Conservation (phyloP, 2,329 filamentous ascomycete genomes). For the Xylaria sp. region DNA sequence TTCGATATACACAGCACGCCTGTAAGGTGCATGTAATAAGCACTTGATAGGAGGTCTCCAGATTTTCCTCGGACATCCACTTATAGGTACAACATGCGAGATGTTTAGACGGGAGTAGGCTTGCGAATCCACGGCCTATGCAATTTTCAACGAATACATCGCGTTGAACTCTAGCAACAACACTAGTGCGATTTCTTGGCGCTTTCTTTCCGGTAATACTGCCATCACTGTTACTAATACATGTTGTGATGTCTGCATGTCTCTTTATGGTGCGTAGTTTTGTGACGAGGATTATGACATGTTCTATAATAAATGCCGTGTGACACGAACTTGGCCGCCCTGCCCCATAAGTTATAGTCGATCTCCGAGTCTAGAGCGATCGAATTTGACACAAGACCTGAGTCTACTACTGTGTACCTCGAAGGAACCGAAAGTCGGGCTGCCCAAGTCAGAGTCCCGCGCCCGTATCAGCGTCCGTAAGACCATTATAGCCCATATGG, state of each 20-base stretch:
- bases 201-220: not conserved
- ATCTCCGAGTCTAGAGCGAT: conserved; percentile 37
- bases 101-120: not conserved
- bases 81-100: conserved; percentile 11
- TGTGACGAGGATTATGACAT: conserved; percentile 8
- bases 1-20: not conserved
- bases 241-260: conserved; percentile 15
- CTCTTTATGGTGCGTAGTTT: conserved; percentile 14
- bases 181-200: not conserved
- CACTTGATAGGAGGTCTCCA: conserved; percentile 29
- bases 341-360: conserved; percentile 29
- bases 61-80: conserved; percentile 15
- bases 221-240: not conserved
- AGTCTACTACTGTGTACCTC: not conserved
- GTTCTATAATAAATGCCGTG: conserved; percentile 35
- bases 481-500: conserved; percentile 21
- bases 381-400: conserved; percentile 30
- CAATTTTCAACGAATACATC: conserved; percentile 16
- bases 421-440: conserved; percentile 15
- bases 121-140: conserved; percentile 18
- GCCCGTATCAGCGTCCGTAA: conserved; percentile 9
- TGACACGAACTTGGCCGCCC: conserved; percentile 28
- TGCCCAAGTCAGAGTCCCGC: conserved; percentile 22
- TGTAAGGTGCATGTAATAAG: conserved; percentile 25
- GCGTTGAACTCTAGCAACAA: not conserved